A percentile compares a stretch with the other conserved stretches of the same genome.
phyloP scores from a whole-genome alignment of 2,329 filamentous ascomycete species.

The Diaporthe longicolla region DNA sequence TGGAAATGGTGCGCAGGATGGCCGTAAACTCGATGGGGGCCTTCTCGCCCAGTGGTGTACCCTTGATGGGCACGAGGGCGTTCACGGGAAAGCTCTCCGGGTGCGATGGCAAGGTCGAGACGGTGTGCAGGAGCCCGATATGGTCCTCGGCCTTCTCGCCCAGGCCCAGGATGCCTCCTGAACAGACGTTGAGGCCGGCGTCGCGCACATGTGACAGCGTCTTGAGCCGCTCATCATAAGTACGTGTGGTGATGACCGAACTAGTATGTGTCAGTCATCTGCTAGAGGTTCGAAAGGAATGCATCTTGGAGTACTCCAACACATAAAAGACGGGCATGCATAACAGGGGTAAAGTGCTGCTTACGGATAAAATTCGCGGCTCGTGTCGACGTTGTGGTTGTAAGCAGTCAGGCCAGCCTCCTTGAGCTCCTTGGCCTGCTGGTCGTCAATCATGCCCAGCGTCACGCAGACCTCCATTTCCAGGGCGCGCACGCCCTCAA shows the following conservation, averaged over 20 bases:
- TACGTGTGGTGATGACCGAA: constrained; percentile 85
- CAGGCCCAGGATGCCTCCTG: constrained; percentile 87
- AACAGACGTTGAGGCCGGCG: constrained; percentile 91
- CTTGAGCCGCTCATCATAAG: constrained; percentile 87
- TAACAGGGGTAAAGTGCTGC: too few species aligned
- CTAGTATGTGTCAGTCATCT: too few species aligned
- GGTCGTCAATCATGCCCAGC: constrained; percentile 88
- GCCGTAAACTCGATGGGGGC: constrained; percentile 82
- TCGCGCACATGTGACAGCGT: constrained; percentile 86
- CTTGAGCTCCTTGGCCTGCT: constrained; percentile 86
- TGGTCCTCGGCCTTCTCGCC: constrained; percentile 86
- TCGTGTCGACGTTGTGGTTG: constrained; percentile 95
- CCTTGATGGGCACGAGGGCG: constrained; percentile 90
- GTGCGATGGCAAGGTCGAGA: constrained; percentile 83
- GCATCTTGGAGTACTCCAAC: too few species aligned
- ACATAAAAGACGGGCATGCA: too few species aligned
- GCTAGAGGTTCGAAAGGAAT: too few species aligned
- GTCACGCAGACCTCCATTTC: constrained; percentile 96
- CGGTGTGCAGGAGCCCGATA: constrained; percentile 85
- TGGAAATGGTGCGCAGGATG: constrained; percentile 86
- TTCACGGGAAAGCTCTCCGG: constrained; percentile 95
- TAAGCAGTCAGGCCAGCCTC: constrained; percentile 89
- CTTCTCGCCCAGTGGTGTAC: constrained; percentile 84
- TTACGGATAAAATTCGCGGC: constrained; percentile 85
- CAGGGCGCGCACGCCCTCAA: constrained; percentile 82